These are phyloP conservation scores for Neofusicoccum kwambonambiense DNA, from an alignment of 2,329 filamentous ascomycete genomes.

Conservation along the genomic window DNA sequence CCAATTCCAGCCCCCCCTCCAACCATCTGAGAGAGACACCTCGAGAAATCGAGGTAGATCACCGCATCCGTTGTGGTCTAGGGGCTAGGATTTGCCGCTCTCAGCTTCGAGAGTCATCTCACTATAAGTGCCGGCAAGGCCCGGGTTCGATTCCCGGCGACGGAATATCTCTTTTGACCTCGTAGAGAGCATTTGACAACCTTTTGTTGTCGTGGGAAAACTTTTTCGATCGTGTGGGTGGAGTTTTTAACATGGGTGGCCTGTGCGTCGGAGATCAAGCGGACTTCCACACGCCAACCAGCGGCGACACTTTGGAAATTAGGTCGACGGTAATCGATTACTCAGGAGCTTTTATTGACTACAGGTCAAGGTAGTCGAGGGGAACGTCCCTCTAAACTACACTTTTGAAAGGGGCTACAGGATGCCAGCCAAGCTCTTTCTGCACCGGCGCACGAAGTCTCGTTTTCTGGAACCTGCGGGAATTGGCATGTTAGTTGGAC, in stretches of 20 bases:
- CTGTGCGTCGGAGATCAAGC: neutral
- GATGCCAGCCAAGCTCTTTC: neutral
- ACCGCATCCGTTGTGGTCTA: conserved; percentile 23
- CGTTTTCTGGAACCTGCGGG: neutral
- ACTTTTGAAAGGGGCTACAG: neutral
- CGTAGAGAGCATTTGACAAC: neutral
- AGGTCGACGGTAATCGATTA: neutral
- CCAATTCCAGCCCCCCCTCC: neutral
- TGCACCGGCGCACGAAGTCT: neutral
- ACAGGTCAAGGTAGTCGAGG: neutral
- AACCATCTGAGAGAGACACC: conserved; percentile 6
- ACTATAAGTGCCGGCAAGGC: conserved; percentile 31
- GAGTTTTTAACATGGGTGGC: neutral
- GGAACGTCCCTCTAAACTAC: neutral
- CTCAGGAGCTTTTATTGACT: neutral
- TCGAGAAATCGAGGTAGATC: neutral
- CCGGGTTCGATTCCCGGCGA: conserved; percentile 37
- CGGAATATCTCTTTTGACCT: conserved; percentile 24
- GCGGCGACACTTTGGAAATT: neutral
- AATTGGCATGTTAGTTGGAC: neutral
- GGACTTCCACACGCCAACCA: neutral
- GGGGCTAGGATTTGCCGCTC: conserved; percentile 39
- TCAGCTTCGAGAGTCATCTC: conserved; percentile 22
- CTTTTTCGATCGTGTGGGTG: neutral
- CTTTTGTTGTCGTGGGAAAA: neutral